Evolutionary conservation across 192 early-diverging fungal genomes (phyloP), one percentile per base, ranked within the genome.

Genomic region (Pilaira anomala): DNA sequence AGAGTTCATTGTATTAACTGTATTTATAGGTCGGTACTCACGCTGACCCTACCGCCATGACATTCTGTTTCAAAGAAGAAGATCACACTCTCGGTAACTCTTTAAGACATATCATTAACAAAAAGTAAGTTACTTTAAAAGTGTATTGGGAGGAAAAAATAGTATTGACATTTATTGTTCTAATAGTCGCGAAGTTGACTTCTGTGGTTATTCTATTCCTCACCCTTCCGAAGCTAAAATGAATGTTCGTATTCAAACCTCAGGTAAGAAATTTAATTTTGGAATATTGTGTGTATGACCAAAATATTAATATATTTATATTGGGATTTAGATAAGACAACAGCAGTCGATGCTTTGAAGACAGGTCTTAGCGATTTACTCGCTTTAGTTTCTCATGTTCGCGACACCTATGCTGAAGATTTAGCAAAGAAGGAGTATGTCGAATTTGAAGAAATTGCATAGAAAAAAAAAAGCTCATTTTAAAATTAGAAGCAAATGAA

Each of bases 81-180:
- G 97, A 97, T 75, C 97, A 99, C 72, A 99, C 97, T 3, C 80
- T 99, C 7, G 95, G 95, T 51, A 98, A 98, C 77, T 74, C 93
- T 1, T 80, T 99, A 46, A 86, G 97, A 63, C 95, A 91, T 81
- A 78, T 89, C 46, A 81, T 99, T 14, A 95, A 96, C 89, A 93
- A 98, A 71, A 97, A 98, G 91, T 94, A 81, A 66, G 76, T 51
- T 25, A 6, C n/a, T n/a, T 58, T 51, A 56, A 36, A 36, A 18
- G 3, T 46, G 40, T 11, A 19, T 21, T 40, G 13, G 39, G 29
- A 29, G n/a, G 2, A 28, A 29, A 3, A 39, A 44, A 6, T 9
- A 21, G 18, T 25, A 36, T 19, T 56, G 5, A 53, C 42, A 0
- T 3, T 57, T 62, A 16, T 67, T 54, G 12, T 19, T 71, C 6